phyloP scores from a whole-genome alignment of 257 asterid genomes.

The Jacaranda mimosifolia region DNA sequence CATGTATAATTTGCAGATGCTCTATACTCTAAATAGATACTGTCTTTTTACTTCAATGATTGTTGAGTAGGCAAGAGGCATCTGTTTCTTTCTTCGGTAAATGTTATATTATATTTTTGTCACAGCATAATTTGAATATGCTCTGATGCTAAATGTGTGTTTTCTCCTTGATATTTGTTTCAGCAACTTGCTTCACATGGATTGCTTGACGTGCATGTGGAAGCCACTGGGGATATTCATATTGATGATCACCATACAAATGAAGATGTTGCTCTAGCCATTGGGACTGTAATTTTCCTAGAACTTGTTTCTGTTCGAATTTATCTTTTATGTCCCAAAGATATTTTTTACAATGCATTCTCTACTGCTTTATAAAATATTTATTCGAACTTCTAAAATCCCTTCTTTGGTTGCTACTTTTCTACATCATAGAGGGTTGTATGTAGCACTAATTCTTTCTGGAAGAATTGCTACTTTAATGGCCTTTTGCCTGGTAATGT shows the following conservation, averaged over 20 bases:
- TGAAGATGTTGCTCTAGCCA: conserved; percentile 90
- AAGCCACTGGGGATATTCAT: conserved; percentile 90
- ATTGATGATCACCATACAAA: conserved; percentile 96
- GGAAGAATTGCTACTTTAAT: background rate
- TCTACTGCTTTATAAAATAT: background rate
- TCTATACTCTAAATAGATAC: no score
- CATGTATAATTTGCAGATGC: no score
- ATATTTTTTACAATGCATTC: background rate
- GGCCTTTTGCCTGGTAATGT: no score
- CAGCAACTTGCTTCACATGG: conserved; percentile 99
- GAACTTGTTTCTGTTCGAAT: background rate
- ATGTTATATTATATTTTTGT: no score
- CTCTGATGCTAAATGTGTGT: conserved; percentile 25
- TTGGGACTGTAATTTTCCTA: conserved; percentile 75
- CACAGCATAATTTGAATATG: background rate
- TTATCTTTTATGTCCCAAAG: conserved; percentile 13
- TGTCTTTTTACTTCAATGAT: background rate
- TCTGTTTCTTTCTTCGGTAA: background rate
- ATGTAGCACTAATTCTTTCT: background rate
- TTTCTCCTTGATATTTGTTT: conserved; percentile 31
- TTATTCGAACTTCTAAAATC: background rate
- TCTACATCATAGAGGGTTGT: conserved; percentile 10
- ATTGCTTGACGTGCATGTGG: conserved; percentile 76
- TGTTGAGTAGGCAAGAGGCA: conserved; percentile 9
- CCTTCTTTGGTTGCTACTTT: background rate